phyloP scores from a whole-genome alignment of 345 rosid genomes.

The Salix arbutifolia region DNA sequence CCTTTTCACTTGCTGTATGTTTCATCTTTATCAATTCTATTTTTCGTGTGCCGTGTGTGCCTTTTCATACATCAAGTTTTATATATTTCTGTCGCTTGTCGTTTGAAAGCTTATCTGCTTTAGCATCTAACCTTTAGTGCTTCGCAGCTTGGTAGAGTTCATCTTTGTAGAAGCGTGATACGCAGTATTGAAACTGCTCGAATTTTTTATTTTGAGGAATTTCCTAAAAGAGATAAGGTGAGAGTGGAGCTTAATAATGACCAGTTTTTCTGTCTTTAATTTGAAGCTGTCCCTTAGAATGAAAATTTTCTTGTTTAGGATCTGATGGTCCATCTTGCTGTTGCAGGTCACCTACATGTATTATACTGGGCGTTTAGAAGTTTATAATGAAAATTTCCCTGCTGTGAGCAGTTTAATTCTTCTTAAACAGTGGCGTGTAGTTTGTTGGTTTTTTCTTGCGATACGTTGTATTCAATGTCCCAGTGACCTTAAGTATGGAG shows the following conservation, averaged over 20 bases:
- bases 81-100: slow-evolving; percentile 8
- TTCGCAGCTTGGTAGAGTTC: slow-evolving; percentile 94
- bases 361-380: slow-evolving; percentile 97
- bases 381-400: slow-evolving; percentile 89
- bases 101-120: neutral
- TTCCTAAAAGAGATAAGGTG: slow-evolving; percentile 90
- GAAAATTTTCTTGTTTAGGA: neutral
- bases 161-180: slow-evolving; percentile 96
- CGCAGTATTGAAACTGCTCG: slow-evolving; percentile 97
- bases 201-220: slow-evolving; percentile 93
- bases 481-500: too few species aligned
- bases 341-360: slow-evolving; percentile 96
- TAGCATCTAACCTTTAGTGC: neutral
- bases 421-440: too few species aligned
- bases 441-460: too few species aligned
- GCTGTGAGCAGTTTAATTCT: slow-evolving; percentile 66
- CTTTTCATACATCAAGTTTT: neutral
- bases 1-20: slow-evolving; percentile 95
- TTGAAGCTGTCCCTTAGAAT: neutral
- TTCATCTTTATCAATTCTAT: neutral
- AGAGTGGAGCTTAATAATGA: neutral
- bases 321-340: slow-evolving; percentile 12
- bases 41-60: neutral
- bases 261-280: neutral
- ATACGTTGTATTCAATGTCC: too few species aligned